Percentiles rank a stretch among this genome's conserved stretches.
phyloP scores from a whole-genome alignment of 176 grass and related monocot genomes.

The Calamus simplicifolius region DNA sequence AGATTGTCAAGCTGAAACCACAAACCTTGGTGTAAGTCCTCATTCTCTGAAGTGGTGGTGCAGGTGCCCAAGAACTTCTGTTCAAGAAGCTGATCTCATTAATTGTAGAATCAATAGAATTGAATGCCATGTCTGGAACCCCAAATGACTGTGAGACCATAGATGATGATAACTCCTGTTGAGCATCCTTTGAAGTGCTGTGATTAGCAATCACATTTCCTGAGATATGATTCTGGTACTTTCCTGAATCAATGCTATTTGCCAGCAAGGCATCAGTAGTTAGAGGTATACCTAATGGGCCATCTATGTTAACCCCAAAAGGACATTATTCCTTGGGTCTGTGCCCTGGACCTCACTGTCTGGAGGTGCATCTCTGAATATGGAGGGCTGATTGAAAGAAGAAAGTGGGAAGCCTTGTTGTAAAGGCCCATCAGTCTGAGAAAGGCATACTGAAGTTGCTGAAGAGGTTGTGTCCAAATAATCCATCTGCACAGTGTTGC shows the following conservation, averaged over 20 bases:
- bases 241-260: conserved; percentile 38
- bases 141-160: conserved; percentile 70
- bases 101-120: conserved; percentile 69
- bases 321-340: conserved; percentile 63
- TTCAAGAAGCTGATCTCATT: conserved; percentile 52
- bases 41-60: conserved; percentile 55
- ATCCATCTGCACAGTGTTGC: conserved; percentile 40
- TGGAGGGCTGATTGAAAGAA: conserved; percentile 50
- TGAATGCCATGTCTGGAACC: conserved; percentile 61
- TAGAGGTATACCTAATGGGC: conserved; percentile 48
- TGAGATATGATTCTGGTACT: conserved; percentile 48
- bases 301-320: conserved; percentile 63
- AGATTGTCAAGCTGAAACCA: conserved; percentile 6
- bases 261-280: conserved; percentile 39
- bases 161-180: conserved; percentile 76
- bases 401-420: conserved; percentile 51
- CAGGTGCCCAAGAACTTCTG: conserved; percentile 36
- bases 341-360: conserved; percentile 43
- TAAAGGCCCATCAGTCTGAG: conserved; percentile 56
- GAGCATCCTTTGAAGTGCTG: conserved; percentile 53
- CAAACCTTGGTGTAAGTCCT: conserved; percentile 80
- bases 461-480: conserved; percentile 73
- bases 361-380: conserved; percentile 38
- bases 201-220: conserved; percentile 48
- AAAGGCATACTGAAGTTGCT: conserved; percentile 67